Base-by-base conservation (phyloP, 768 basidiomycete species). In the Gymnopilus dilepis region DNA sequence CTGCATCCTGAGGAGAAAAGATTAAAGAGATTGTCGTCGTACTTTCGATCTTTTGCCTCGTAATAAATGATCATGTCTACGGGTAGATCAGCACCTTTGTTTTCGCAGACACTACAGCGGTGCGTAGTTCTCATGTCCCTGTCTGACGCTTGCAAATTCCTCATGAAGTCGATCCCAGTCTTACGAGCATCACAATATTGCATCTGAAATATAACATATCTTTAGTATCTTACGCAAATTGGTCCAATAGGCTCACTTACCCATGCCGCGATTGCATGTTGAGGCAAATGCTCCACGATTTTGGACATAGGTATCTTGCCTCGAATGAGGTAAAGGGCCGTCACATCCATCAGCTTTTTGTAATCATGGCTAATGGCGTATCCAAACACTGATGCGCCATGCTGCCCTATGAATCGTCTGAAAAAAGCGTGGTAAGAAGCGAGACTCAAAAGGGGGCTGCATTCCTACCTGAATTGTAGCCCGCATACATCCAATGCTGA, bases 401-500 rank as follows among this genome's bases (percentile, higher is more conserved):
- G 47, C n/a, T 15, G 26, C 4, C 26, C 6, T 26, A 48, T 31
- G 17, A 48, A 48, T 15, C 34, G 31, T n/a, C 51, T 34, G 19
- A 15, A 2, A 53, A 34, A 53, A 40, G 21, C 37, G 5, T 17
- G 19, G 19, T 51, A 8, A 11, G 17, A 34, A 7, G 26, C 4
- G 8, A 34, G 6, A 21, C 24, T 31, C 51, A 7, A 12, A 42
- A 37, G 5, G n/a, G 31, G 13, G 9, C n/a, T n/a, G 24, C 9
- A 43, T 19, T 11, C 59, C 15, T 40, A 54, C 58, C 54, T 28
- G 28, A 70, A 60, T 19, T 50, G 40, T 11, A 45, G 38, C 21
- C 55, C 24, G 42, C 70, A 70, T 40, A 64, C 56, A 13, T 59
- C 48, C 62, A 70, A 69, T n/a, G 62, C 66, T 19, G 61, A 34